Evolutionary conservation across 257 asterid species (phyloP), one percentile per base, ranked within the genome.

Genomic region (Anisodus tanguticus): DNA sequence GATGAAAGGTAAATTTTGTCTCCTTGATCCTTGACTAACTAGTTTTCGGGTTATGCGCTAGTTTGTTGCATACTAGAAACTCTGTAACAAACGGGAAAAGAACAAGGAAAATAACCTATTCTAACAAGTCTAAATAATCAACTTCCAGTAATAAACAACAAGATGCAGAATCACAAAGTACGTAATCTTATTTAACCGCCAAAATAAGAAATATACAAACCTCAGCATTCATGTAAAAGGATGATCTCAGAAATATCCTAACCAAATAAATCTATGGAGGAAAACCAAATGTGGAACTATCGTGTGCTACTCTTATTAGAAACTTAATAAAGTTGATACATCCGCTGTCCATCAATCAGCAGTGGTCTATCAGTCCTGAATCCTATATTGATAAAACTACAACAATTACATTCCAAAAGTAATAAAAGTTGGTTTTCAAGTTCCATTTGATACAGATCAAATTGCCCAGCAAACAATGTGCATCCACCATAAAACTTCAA

Each of bases 301-400:
- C 35, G 79, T 86, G 89, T 86, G 89, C 87, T 86, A 82, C 22
- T 19, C 86, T 93, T 90, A 90, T 92, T 90, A 80, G 87, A 87
- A 41, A 86, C 83, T 41, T 84, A 69, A 77, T 84, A 72, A 88
- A 82, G 91, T 86, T 77, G 92, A 87, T 91, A 93, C 91, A 91
- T 84, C 87, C 91, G 87, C 85, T 53, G 82, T 53, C 64, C 82
- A 77, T 77, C 87, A 89, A 87, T 86, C 87, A 79, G 88, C 89
- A 89, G 89, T 86, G 89, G 91, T 90, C 92, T 87, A 89, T 91
- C 86, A 85, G 91, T 88, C 87, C 88, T 86, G 90, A 92, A 87
- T 84, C 86, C 94, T 90, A 92, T 91, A 91, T 91, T 69, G 87
- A 89, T 86, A 90, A 88, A 87, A 88, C 93, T 93, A 91, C 92